Evolutionary conservation across 2,329 filamentous ascomycete species (phyloP).

Genomic region (Xylaria sp.): DNA sequence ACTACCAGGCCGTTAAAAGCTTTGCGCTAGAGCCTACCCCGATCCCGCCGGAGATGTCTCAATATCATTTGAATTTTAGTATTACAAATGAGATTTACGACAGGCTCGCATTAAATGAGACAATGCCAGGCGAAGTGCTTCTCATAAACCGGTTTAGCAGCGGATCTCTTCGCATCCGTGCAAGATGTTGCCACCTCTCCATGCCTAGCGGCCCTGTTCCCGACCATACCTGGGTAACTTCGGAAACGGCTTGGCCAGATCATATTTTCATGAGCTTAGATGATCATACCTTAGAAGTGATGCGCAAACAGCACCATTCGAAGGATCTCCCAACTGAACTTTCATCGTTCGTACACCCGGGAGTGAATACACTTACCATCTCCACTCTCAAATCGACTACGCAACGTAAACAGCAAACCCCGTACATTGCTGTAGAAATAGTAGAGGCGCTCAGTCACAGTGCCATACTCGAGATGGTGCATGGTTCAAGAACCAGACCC

Average conservation of each 20-base stretch:
- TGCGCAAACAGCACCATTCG: conserved; percentile 73
- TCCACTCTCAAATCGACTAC: conserved; percentile 43
- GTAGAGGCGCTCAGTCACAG: conserved; percentile 61
- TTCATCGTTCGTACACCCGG: conserved; percentile 62
- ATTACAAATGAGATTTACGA: conserved; percentile 46
- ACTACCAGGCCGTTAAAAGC: conserved; percentile 64
- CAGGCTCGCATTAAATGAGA: conserved; percentile 44
- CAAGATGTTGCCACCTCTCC: conserved; percentile 64
- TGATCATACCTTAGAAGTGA: conserved; percentile 57
- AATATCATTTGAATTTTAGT: conserved; percentile 55
- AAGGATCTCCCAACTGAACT: conserved; percentile 80
- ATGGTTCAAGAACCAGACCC: conserved; percentile 46
- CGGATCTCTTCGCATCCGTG: conserved; percentile 66
- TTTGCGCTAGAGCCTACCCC: conserved; percentile 56
- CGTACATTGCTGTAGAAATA: conserved; percentile 72
- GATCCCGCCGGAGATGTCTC: conserved; percentile 43
- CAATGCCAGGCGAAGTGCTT: conserved; percentile 39
- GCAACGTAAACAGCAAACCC: conserved; percentile 45
- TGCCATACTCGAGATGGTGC: conserved; percentile 49
- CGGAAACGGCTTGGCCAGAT: conserved; percentile 73
- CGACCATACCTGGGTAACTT: conserved; percentile 64
- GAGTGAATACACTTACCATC: conserved; percentile 67
- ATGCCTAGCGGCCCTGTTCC: conserved; percentile 37
- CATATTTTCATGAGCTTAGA: conserved; percentile 75
- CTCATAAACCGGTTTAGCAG: conserved; percentile 50